Percentiles rank a stretch among this genome's conserved stretches.
phyloP scores from a whole-genome alignment of 1,284 basidiomycete genomes.

The Microbotryomycetes sp. region DNA sequence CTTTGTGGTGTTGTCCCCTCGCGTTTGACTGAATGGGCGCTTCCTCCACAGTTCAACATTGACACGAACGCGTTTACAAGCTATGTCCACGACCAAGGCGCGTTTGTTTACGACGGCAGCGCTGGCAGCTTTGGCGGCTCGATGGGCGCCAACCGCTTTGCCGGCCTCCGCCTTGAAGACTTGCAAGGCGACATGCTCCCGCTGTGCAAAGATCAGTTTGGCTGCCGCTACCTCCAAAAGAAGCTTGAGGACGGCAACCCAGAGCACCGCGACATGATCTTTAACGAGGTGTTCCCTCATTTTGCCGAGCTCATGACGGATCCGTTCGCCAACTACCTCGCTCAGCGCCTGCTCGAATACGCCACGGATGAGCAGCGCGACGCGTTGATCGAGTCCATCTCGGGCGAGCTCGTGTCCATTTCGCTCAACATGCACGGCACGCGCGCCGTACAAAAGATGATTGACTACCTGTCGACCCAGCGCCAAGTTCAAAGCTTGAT shows the following conservation, averaged over 20 bases:
- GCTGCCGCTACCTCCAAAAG: conserved; percentile 97
- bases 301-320: conserved; percentile 99
- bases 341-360: conserved; percentile 95
- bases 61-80: conserved; percentile 43
- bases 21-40: too few relatives aligned
- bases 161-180: conserved; percentile 90
- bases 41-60: conserved; percentile 38
- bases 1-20: not conserved
- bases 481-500: conserved; percentile 98
- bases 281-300: conserved; percentile 94
- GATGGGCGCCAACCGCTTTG: conserved; percentile 72
- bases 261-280: conserved; percentile 98
- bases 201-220: conserved; percentile 98
- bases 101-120: conserved; percentile 28
- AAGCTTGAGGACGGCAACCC: conserved; percentile 93
- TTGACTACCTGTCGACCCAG: conserved; percentile 95
- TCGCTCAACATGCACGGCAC: conserved; percentile 99
- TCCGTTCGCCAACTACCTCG: conserved; percentile 98
- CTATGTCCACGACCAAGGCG: conserved; percentile 49
- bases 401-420: conserved; percentile 93
- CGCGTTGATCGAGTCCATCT: conserved; percentile 94
- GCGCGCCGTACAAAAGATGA: conserved; percentile 99
- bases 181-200: conserved; percentile 83
- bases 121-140: conserved; percentile 16
- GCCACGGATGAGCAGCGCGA: conserved; percentile 97